Evolutionary conservation across 352 stramenopile species (phyloP).

Genomic region (Globisporangium nunn): DNA sequence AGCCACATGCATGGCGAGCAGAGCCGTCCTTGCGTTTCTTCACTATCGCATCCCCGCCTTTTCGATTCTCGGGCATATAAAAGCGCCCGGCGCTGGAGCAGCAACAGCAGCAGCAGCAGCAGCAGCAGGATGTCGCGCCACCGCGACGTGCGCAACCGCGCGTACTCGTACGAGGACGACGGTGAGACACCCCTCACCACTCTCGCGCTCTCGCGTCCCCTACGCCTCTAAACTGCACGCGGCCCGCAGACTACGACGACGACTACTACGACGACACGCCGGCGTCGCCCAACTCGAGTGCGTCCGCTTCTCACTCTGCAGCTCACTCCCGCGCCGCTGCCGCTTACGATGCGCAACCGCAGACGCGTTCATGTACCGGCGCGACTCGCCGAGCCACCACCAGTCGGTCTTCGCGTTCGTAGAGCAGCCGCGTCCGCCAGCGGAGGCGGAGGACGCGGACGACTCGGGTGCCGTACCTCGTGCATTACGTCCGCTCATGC

Average conservation of each 20-base stretch:
- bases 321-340: neutral
- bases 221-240: neutral
- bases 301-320: conserved; percentile 1
- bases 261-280: conserved; percentile 58
- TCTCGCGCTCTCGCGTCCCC: too few species aligned
- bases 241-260: conserved; percentile 57
- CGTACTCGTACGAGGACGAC: conserved; percentile 87
- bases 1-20: too few species aligned
- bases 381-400: conserved; percentile 68
- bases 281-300: conserved; percentile 60
- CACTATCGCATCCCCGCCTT: too few species aligned
- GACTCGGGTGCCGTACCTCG: conserved; percentile 23
- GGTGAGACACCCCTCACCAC: conserved; percentile 20
- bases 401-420: conserved; percentile 81
- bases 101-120: too few species aligned
- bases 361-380: conserved; percentile 82
- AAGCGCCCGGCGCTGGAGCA: neutral
- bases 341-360: neutral
- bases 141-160: conserved; percentile 80
- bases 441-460: conserved; percentile 10
- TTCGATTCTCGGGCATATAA: too few species aligned
- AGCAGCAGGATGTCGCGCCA: conserved; percentile 63
- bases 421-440: conserved; percentile 33
- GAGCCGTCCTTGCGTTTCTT: too few species aligned
- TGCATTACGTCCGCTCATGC: neutral